phyloP scores from a whole-genome alignment of 202 grass and related monocot genomes.

The Eragrostis tef region DNA sequence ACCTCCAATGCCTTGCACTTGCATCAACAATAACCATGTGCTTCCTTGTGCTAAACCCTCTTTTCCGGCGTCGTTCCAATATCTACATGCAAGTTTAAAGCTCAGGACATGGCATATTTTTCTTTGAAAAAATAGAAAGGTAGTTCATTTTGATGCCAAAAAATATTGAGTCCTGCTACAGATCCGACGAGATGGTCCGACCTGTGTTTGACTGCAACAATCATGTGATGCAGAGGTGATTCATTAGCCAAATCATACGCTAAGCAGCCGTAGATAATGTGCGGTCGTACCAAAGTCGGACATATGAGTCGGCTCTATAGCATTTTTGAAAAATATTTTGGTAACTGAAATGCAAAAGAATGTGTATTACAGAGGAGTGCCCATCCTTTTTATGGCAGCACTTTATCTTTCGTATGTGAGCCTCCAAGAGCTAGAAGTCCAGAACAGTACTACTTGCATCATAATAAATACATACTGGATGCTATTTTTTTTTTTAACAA shows the following conservation, averaged over 20 bases:
- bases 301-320: too few relatives aligned
- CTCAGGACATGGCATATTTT: constrained; percentile 7
- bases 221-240: too few relatives aligned
- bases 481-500: constrained; percentile 5
- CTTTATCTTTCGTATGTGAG: background rate
- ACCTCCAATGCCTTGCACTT: constrained; percentile 52
- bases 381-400: background rate
- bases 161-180: too few relatives aligned
- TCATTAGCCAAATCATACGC: too few relatives aligned
- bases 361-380: background rate
- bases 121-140: constrained; percentile 21
- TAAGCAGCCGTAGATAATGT: too few relatives aligned
- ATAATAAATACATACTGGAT: background rate
- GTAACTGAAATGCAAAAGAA: constrained; percentile 24
- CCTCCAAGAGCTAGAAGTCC: constrained; percentile 34
- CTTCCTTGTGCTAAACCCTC: constrained; percentile 50
- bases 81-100: constrained; percentile 47
- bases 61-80: constrained; percentile 36
- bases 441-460: constrained; percentile 4
- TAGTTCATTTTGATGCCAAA: background rate
- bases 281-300: too few relatives aligned
- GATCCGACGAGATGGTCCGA: too few relatives aligned
- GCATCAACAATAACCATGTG: constrained; percentile 54
- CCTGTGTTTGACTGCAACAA: too few relatives aligned
- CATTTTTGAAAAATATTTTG: background rate